Percentiles rank a stretch among this genome's conserved stretches.
phyloP scores from a whole-genome alignment of 495 filamentous ascomycete species.

The Oidiodendron maius region DNA sequence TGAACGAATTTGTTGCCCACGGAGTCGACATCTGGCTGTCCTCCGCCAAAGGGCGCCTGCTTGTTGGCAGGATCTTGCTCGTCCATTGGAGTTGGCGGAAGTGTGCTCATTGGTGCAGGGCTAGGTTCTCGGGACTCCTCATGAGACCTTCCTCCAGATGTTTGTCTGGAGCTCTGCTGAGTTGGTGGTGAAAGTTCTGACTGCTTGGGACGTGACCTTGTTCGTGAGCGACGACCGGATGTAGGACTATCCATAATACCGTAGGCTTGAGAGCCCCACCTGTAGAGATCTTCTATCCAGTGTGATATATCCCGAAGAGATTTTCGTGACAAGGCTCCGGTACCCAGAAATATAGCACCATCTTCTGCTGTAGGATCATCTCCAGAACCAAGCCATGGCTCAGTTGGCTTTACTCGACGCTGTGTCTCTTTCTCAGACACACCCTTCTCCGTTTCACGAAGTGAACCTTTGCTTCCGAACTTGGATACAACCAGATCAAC shows the following conservation, averaged over 20 bases:
- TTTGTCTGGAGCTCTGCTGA: neutral
- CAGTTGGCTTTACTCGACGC: constrained; percentile 1
- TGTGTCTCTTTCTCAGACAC: constrained; percentile 5
- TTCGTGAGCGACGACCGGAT: constrained; percentile 33
- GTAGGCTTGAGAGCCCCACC: constrained; percentile 70
- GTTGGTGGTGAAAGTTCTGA: neutral
- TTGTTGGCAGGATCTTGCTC: neutral
- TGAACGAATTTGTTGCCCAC: constrained; percentile 37
- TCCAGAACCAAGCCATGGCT: constrained; percentile 63
- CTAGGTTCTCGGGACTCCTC: neutral
- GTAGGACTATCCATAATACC: constrained; percentile 71
- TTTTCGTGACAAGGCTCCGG: constrained; percentile 57
- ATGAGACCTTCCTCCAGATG: neutral
- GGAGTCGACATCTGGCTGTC: constrained; percentile 15
- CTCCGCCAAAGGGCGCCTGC: too few species aligned
- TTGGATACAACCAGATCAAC: constrained; percentile 82
- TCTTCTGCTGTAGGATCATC: constrained; percentile 60
- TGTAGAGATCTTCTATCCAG: constrained; percentile 83
- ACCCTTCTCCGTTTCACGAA: neutral
- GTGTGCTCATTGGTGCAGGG: neutral
- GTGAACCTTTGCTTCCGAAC: constrained; percentile 55
- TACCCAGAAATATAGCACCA: constrained; percentile 77
- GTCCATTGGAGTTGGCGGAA: constrained; percentile 9
- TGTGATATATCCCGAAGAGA: constrained; percentile 62
- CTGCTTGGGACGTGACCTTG: neutral